Conservation (phyloP, 306 rosid genomes). For the Prunus davidiana region DNA sequence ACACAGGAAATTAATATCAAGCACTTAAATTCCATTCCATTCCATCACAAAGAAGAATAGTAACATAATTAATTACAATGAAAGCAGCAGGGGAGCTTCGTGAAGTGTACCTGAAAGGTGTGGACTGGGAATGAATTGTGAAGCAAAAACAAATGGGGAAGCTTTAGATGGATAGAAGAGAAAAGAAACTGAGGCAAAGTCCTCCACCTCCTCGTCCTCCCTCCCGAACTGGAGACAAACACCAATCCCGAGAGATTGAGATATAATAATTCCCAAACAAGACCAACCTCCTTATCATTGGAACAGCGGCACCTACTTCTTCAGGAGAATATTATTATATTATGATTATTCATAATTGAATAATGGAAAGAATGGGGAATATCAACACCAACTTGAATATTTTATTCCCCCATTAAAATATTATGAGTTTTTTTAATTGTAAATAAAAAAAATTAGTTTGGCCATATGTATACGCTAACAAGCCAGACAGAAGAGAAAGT, state of each 20-base stretch:
- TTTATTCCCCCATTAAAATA: background rate
- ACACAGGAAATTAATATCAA: no score
- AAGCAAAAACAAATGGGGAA: slow-evolving; percentile 24
- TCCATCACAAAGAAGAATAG: no score
- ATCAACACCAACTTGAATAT: slow-evolving; percentile 49
- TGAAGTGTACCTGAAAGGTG: no score
- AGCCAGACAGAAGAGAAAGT: slow-evolving; percentile 32
- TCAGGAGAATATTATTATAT: slow-evolving; percentile 31
- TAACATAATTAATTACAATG: no score
- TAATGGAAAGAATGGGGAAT: slow-evolving; percentile 22
- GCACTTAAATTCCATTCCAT: no score
- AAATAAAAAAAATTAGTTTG: background rate
- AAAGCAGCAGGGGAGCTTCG: no score
- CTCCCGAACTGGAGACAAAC: slow-evolving; percentile 52
- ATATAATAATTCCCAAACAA: slow-evolving; percentile 36
- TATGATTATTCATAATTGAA: slow-evolving; percentile 18
- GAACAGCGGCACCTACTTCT: slow-evolving; percentile 82
- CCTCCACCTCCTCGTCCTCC: slow-evolving; percentile 2
- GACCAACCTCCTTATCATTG: slow-evolving; percentile 77
- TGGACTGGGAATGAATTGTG: background rate
- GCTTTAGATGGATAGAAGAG: slow-evolving; percentile 15
- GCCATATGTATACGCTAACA: slow-evolving; percentile 26
- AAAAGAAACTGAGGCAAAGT: slow-evolving; percentile 17
- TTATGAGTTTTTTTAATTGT: no score
- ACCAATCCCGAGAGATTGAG: slow-evolving; percentile 50